Base-by-base conservation (phyloP, 1,284 basidiomycete genomes). In the Rhodotorula mucilaginosa region DNA sequence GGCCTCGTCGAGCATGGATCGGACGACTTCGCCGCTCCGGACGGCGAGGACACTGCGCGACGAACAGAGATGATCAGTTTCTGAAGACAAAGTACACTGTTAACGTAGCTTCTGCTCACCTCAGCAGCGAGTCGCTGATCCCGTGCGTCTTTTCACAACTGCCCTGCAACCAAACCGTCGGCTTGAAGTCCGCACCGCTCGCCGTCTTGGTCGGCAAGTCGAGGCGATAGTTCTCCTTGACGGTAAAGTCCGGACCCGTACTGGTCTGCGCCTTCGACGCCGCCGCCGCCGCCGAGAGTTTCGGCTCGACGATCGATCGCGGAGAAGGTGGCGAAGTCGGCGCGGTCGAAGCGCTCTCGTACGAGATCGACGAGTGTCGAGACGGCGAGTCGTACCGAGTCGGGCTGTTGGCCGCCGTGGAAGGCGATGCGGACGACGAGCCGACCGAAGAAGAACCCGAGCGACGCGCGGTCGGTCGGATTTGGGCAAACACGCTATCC, bases 71-170 rank as follows among this genome's bases (percentile, higher is more conserved):
- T 16, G 2, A 54, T 2, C 21, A 16, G 29, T 26, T 12, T 31
- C 48, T 26, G 39, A 31, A 52, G 7, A n/a, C n/a, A 26, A 15
- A 16, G n/a, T 6, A 12, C 6, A 16, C 3, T 7, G 44, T 8
- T 54, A 26, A 26, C n/a, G 31, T 7, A 62, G 31, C 19, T 16
- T 8, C n/a, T 0, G n/a, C 74, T 57, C 62, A 75, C 74, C 86
- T 87, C 68, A 87, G 78, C 44, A 88, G 78, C 16, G 85, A 86
- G 72, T 88, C 87, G 72, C 85, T 86, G 64, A 88, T 79, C 2
- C 86, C 87, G 79, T 88, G 87, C 8, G 85, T 87, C 54, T 82
- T 80, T 78, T 88, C 87, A 67, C 84, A 85, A 58, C 85, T 83
- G 39, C 87, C 87, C 77, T 87, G 87, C 23, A 88, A 76, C 76